These are phyloP conservation scores for Arachis hypogaea DNA, from an alignment of 306 rosid species.

Conservation along the genomic window DNA sequence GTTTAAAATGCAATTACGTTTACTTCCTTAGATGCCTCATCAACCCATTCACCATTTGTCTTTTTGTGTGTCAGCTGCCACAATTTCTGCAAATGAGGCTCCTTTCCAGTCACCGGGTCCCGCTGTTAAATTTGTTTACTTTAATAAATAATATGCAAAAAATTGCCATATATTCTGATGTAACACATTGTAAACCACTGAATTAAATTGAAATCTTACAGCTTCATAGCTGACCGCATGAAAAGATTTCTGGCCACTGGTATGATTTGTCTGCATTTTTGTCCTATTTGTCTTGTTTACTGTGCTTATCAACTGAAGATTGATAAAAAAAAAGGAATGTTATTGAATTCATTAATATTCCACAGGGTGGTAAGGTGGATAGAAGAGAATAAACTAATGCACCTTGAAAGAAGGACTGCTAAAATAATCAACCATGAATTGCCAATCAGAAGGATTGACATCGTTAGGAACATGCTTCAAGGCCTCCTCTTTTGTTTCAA, in stretches of 20 bases:
- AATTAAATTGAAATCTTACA: constrained; percentile 40
- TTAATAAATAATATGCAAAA: constrained; percentile 16
- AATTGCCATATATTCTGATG: neutral
- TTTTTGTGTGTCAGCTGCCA: constrained; percentile 53
- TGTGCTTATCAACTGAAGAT: constrained; percentile 41
- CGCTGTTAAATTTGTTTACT: constrained; percentile 31
- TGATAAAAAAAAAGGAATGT: constrained; percentile 23
- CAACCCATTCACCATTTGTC: constrained; percentile 52
- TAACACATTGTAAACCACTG: neutral
- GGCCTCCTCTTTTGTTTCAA: constrained; percentile 47
- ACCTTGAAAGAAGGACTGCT: constrained; percentile 49
- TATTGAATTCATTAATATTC: constrained; percentile 14
- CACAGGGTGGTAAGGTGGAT: neutral
- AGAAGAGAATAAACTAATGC: constrained; percentile 4
- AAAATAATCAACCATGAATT: constrained; percentile 48
- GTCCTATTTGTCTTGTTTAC: constrained; percentile 46
- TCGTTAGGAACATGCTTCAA: constrained; percentile 45
- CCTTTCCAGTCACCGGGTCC: constrained; percentile 48
- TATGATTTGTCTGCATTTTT: constrained; percentile 36
- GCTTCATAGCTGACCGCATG: constrained; percentile 48
- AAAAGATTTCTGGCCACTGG: constrained; percentile 44
- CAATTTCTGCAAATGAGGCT: constrained; percentile 45
- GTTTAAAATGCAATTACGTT: constrained; percentile 35
- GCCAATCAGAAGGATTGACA: constrained; percentile 46
- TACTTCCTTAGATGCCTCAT: constrained; percentile 46